Percentiles rank a stretch among this genome's conserved stretches.
Evolutionary conservation across 2,329 filamentous ascomycete species (phyloP).

Genomic region (Beauveria rudraprayagi): DNA sequence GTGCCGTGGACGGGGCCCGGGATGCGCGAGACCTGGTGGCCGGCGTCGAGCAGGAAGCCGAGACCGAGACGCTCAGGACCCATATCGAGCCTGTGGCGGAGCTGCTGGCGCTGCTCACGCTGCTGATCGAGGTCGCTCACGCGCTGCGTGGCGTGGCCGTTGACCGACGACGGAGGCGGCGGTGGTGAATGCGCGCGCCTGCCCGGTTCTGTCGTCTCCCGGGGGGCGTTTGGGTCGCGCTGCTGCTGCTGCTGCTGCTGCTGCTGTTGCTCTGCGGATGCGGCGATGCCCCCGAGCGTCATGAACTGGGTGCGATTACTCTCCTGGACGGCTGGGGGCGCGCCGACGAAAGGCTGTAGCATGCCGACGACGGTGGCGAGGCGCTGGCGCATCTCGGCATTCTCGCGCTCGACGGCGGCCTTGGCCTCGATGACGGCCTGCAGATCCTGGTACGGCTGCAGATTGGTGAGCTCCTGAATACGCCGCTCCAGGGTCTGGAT

Average conservation of each 20-base stretch:
- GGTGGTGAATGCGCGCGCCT: background rate
- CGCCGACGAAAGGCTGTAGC: constrained; percentile 49
- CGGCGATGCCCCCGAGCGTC: background rate
- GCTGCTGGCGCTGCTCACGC: constrained; percentile 38
- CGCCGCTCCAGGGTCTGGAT: constrained; percentile 66
- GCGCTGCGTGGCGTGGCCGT: constrained; percentile 1
- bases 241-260: background rate
- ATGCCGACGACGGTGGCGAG: constrained; percentile 58
- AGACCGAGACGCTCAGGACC: constrained; percentile 61
- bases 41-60: constrained; percentile 61
- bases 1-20: constrained; percentile 41
- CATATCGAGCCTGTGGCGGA: constrained; percentile 50
- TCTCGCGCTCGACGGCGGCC: constrained; percentile 70
- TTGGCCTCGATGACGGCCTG: constrained; percentile 68
- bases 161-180: background rate
- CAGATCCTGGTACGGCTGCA: constrained; percentile 77
- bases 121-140: constrained; percentile 33
- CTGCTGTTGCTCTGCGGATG: background rate
- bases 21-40: constrained; percentile 45
- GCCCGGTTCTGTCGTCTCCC: constrained; percentile 14
- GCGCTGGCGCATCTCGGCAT: constrained; percentile 65
- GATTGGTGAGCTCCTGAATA: constrained; percentile 67
- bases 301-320: too few relatives aligned
- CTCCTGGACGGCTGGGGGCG: too few relatives aligned
- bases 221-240: background rate